Percentiles rank a stretch among this genome's conserved stretches.
Conservation (phyloP, 768 basidiomycete species). For the Collybiopsis luxurians region DNA sequence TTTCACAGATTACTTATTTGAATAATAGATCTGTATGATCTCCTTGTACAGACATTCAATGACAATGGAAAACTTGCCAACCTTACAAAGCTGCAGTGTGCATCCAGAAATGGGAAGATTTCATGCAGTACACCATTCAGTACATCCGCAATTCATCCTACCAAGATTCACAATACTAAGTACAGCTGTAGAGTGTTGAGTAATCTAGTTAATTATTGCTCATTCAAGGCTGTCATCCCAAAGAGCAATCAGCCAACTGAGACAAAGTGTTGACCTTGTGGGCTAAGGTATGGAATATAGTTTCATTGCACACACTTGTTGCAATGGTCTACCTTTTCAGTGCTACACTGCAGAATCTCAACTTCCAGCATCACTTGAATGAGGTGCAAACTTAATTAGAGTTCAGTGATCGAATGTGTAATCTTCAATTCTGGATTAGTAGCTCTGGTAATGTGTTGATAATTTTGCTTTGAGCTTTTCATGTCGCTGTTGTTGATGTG, state of each 20-base stretch:
- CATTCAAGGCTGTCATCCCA: slow-evolving; percentile 63
- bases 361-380: too few relatives aligned
- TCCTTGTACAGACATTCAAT: slow-evolving; percentile 51
- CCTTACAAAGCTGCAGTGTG: slow-evolving; percentile 47
- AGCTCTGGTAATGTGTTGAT: too few relatives aligned
- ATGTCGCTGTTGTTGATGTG: too few relatives aligned
- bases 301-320: background rate
- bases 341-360: too few relatives aligned
- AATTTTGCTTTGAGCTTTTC: too few relatives aligned
- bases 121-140: slow-evolving; percentile 74
- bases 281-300: slow-evolving; percentile 42
- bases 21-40: slow-evolving; percentile 59
- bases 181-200: slow-evolving; percentile 34
- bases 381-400: too few relatives aligned
- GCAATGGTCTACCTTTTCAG: too few relatives aligned
- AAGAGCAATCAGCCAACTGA: slow-evolving; percentile 58
- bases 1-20: slow-evolving; percentile 17
- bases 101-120: slow-evolving; percentile 61
- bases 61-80: slow-evolving; percentile 56
- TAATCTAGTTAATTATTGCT: slow-evolving; percentile 74
- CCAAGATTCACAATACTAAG: too few relatives aligned
- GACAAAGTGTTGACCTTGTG: slow-evolving; percentile 57
- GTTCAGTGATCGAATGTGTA: too few relatives aligned
- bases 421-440: too few relatives aligned
- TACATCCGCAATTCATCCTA: slow-evolving; percentile 31